These are phyloP conservation scores for Malassezia nana DNA, from an alignment of 1,284 basidiomycete genomes.

Conservation along the genomic window DNA sequence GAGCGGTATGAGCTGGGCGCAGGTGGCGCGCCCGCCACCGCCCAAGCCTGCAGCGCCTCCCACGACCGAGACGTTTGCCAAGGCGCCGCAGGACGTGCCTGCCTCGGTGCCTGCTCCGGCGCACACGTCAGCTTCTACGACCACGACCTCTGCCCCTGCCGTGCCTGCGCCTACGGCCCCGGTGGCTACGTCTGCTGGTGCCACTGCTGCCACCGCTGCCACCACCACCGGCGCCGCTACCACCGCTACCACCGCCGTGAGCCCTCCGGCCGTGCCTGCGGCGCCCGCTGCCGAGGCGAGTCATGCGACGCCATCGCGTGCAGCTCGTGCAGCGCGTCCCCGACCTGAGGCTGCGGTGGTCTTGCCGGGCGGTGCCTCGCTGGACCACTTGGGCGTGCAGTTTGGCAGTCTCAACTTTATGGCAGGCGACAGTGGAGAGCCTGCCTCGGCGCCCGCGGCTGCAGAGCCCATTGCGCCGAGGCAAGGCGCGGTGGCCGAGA, in stretches of 20 bases:
- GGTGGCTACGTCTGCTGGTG: neutral
- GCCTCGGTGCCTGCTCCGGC: conserved; percentile 1
- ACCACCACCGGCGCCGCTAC: too few relatives aligned
- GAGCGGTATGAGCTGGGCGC: conserved; percentile 44
- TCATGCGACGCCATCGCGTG: neutral
- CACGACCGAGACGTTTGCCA: neutral
- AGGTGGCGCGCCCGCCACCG: conserved; percentile 33
- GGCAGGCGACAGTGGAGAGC: conserved; percentile 21
- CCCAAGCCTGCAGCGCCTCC: conserved; percentile 1
- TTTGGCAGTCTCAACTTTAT: conserved; percentile 46
- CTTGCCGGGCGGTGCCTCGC: conserved; percentile 37
- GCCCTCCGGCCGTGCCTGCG: too few relatives aligned
- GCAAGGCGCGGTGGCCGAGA: neutral
- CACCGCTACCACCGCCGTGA: too few relatives aligned
- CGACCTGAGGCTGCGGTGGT: conserved; percentile 43
- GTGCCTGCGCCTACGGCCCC: too few relatives aligned
- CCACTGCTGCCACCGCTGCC: too few relatives aligned
- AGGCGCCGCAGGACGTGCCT: neutral
- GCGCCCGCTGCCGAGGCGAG: too few relatives aligned
- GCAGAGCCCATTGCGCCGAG: neutral
- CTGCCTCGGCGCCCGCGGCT: neutral
- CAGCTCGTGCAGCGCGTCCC: conserved; percentile 24
- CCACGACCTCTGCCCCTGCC: too few relatives aligned
- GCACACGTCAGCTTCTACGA: too few relatives aligned
- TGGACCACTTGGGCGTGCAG: conserved; percentile 44